Percentiles rank a stretch among this genome's conserved stretches.
These are phyloP conservation scores for Alternaria arbusti DNA, from an alignment of 2,329 filamentous ascomycete genomes.

Conservation along the genomic window DNA sequence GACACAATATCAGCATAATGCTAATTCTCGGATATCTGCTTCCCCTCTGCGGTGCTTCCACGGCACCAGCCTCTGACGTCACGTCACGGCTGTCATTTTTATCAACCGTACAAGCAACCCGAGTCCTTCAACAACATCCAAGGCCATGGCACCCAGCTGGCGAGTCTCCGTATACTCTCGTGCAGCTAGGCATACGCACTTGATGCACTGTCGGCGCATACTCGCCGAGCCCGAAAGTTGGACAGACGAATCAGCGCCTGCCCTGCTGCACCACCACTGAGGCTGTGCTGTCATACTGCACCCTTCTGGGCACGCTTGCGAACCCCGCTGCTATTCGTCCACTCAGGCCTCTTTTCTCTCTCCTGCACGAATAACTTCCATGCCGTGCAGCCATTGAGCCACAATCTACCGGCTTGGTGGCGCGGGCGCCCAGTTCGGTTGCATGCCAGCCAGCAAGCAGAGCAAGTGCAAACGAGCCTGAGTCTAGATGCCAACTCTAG, in stretches of 20 bases:
- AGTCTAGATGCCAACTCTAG: not conserved
- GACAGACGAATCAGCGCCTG: conserved; percentile 15
- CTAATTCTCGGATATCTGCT: not conserved
- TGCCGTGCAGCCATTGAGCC: not conserved
- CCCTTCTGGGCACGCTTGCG: conserved; percentile 6
- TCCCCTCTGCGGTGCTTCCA: not conserved
- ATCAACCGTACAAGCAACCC: not conserved
- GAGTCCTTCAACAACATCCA: not conserved
- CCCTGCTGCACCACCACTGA: conserved; percentile 17
- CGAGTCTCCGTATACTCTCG: not conserved
- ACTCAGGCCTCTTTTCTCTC: not conserved
- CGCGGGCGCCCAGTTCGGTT: not conserved
- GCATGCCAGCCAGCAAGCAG: not conserved
- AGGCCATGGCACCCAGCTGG: not conserved
- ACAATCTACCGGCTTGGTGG: not conserved
- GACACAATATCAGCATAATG: not conserved
- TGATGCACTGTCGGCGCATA: conserved; percentile 12
- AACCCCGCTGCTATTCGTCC: conserved; percentile 5
- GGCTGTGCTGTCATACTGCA: conserved; percentile 19
- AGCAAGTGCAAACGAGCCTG: not conserved
- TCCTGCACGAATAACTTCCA: not conserved
- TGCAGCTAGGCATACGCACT: conserved; percentile 21
- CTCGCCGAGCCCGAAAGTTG: conserved; percentile 16
- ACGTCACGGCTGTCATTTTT: not conserved
- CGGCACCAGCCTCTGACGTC: not conserved